Conservation (phyloP, 192 early-diverging fungal genomes). For the Paraglomus brasilianum region DNA sequence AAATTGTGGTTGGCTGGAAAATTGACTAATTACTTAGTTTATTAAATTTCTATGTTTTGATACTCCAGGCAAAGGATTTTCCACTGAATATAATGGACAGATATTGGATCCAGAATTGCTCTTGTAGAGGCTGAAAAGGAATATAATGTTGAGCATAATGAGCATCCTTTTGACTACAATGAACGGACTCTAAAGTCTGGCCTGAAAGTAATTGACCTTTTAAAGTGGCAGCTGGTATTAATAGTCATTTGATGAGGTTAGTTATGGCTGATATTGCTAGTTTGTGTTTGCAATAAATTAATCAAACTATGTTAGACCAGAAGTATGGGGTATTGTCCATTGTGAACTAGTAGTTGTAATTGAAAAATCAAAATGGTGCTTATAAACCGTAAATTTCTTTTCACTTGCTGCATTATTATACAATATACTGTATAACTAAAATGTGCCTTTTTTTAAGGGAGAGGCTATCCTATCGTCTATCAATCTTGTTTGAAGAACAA, state of each 20-base stretch:
- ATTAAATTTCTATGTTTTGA: constrained; percentile 23
- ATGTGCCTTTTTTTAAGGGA: no score
- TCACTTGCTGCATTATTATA: background rate
- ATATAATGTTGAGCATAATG: constrained; percentile 17
- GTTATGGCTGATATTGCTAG: constrained; percentile 21
- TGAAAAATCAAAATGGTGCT: constrained; percentile 24
- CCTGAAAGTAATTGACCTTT: constrained; percentile 25
- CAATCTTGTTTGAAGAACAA: no score
- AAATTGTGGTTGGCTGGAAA: no score
- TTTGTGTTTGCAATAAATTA: constrained; percentile 22
- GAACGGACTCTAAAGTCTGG: constrained; percentile 18
- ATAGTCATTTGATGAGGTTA: constrained; percentile 22
- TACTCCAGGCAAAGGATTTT: constrained; percentile 23
- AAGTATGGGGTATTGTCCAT: constrained; percentile 24
- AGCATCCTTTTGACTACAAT: constrained; percentile 10
- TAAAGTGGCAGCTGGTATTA: constrained; percentile 23
- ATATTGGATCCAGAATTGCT: constrained; percentile 20
- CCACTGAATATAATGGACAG: constrained; percentile 14
- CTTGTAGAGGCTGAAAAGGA: constrained; percentile 19
- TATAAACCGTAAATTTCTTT: constrained; percentile 7
- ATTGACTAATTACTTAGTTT: no score
- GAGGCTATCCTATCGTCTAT: no score
- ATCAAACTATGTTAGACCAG: constrained; percentile 21
- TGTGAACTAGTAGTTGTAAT: constrained; percentile 8
- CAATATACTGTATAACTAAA: background rate